Evolutionary conservation across 306 rosid genomes (phyloP).

Genomic region (Phaseolus lunatus): DNA sequence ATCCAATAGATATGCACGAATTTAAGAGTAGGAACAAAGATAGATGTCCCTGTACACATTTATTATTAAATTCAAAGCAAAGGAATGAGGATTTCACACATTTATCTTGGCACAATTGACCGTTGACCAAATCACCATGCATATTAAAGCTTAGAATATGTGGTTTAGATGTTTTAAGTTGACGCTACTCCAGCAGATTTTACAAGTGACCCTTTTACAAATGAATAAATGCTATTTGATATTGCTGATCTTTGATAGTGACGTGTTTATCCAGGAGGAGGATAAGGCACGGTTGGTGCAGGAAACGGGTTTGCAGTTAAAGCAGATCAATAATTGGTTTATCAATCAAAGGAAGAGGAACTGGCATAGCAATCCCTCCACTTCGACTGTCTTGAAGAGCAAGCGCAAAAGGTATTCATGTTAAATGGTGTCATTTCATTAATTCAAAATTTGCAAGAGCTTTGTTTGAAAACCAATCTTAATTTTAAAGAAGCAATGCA

Average conservation of each 20-base stretch:
- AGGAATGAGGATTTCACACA: not conserved
- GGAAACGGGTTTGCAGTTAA: conserved; percentile 93
- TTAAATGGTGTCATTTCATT: conserved; percentile 6
- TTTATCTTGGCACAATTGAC: not conserved
- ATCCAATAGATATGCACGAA: not conserved
- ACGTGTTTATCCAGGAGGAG: conserved; percentile 73
- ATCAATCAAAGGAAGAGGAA: conserved; percentile 98
- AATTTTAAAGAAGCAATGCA: conserved; percentile 72
- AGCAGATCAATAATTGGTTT: conserved; percentile 99
- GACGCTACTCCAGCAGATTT: not conserved
- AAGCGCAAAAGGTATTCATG: conserved; percentile 87
- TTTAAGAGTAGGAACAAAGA: conserved; percentile 14
- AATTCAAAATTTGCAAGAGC: conserved; percentile 33
- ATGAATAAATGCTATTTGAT: not conserved
- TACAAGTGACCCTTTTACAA: not conserved
- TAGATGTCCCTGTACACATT: conserved; percentile 8
- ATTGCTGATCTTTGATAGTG: not conserved
- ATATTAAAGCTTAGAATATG: not conserved
- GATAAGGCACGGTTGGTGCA: conserved; percentile 95
- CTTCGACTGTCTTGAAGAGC: conserved; percentile 90
- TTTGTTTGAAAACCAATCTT: conserved; percentile 52
- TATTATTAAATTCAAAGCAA: conserved; percentile 9
- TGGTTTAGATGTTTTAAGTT: not conserved
- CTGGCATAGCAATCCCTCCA: conserved; percentile 97
- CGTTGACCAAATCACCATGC: not conserved